A percentile compares a stretch with the other conserved stretches of the same genome.
phyloP scores from a whole-genome alignment of 1,284 basidiomycete species.

The Jaminaea rosea region DNA sequence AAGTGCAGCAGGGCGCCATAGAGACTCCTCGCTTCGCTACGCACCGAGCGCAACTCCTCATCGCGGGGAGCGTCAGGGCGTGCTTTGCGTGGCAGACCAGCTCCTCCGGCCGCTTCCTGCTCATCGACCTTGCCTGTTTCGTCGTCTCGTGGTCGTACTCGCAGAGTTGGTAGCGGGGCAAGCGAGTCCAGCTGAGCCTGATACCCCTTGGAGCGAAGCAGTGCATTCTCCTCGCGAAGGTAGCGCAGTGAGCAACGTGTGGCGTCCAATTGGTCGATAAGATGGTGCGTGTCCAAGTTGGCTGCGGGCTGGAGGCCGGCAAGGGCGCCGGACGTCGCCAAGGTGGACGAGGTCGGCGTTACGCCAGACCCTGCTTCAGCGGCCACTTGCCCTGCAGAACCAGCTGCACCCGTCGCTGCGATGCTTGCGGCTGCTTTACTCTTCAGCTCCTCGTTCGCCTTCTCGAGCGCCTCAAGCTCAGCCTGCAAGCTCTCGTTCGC shows the following conservation, averaged over 20 bases:
- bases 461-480: constrained; percentile 75
- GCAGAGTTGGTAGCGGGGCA: constrained; percentile 39
- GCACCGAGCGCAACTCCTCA: background rate
- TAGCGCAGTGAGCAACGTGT: constrained; percentile 78
- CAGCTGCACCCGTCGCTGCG: background rate
- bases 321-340: background rate
- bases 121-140: background rate
- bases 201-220: constrained; percentile 79
- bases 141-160: background rate
- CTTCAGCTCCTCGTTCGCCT: constrained; percentile 68
- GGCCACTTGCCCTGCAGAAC: background rate
- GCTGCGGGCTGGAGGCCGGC: constrained; percentile 9
- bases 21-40: constrained; percentile 6
- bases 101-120: background rate
- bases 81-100: background rate
- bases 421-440: background rate
- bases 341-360: background rate
- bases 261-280: constrained; percentile 64
- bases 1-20: constrained; percentile 7
- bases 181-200: constrained; percentile 69
- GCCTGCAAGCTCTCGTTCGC: constrained; percentile 84
- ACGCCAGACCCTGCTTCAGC: too few relatives aligned
- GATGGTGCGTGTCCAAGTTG: constrained; percentile 23
- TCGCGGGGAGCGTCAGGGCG: background rate
- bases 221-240: constrained; percentile 80